Base-by-base conservation (phyloP, 2,329 filamentous ascomycete genomes). In the Zymoseptoria brevis region DNA sequence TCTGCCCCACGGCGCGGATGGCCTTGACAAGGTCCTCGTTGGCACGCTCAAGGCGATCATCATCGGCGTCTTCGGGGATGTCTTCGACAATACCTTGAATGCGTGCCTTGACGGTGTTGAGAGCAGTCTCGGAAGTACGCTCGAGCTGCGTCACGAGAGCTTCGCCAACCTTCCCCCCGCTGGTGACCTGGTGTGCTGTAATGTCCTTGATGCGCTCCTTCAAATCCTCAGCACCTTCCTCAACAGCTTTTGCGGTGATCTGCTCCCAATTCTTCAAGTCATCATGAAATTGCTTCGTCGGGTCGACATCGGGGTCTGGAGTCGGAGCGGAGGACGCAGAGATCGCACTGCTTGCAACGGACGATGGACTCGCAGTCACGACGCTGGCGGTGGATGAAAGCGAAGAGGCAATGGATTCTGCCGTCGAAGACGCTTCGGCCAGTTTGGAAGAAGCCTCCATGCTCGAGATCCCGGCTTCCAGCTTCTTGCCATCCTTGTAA, bases 231-330 rank as follows among this genome's bases (percentile, higher is more conserved):
- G 83, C 78, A 5, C 91, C 92, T 71, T 95, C 91, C 61, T 95
- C 88, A 7, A 90, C 90, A 8, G 91, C 91, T 60, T 86, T 84
- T 26, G 88, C 83, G 71, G 96, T 96, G 69, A 96, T 95, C 62
- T 84, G 84, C 74, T 96, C 88, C 93, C 94, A 99, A 58, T 82
- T 81, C 65, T 84, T 82, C 13, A 99, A 81, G 71, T 99, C 94
- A 51, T 87, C 82, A 1, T 85, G 81, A 50, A 97, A 88, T 63
- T 79, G 81, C 57, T 82, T 81, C 24, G 83, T 66, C 58, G 83
- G 81, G 29, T 55, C 60, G 60, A 55, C 71, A 61, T 68, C 75
- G 60, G 76, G 53, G 69, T 74, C 64, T 73, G 70, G 60, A 74
- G 76, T 67, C 11, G 80, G 74, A 0, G 81, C 80, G 2, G 80